A percentile compares a stretch with the other conserved stretches of the same genome.
Evolutionary conservation across 2,329 filamentous ascomycete genomes (phyloP).

Genomic region (Epichloe glyceriae): DNA sequence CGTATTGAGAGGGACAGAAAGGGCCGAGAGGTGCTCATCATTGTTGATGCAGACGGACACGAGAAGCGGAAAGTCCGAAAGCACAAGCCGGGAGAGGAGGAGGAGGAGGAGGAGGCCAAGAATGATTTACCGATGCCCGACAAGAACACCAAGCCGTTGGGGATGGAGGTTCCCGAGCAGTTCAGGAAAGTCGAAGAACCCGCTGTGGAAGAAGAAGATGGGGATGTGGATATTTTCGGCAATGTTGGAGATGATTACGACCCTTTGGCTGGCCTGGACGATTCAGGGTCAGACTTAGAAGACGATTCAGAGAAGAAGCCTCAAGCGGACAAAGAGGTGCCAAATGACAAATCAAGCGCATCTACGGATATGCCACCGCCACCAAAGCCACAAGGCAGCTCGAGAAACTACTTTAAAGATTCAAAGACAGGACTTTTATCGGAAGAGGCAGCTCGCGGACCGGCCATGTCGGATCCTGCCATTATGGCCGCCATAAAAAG

Average conservation of each 20-base stretch:
- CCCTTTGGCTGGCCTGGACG: constrained; percentile 46
- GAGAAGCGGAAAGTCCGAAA: constrained; percentile 53
- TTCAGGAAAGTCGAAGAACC: constrained; percentile 35
- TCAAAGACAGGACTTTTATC: constrained; percentile 41
- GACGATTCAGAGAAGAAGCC: constrained; percentile 23
- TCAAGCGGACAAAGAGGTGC: background rate
- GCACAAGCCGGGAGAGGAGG: constrained; percentile 24
- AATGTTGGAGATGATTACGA: constrained; percentile 55
- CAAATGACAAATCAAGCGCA: constrained; percentile 8
- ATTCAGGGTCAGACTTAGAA: constrained; percentile 31
- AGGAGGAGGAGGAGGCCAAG: constrained; percentile 22
- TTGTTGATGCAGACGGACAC: constrained; percentile 52
- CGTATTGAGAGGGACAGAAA: constrained; percentile 48
- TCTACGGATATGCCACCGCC: constrained; percentile 32
- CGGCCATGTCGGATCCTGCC: constrained; percentile 58
- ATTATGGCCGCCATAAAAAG: constrained; percentile 78
- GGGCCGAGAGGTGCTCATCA: constrained; percentile 51
- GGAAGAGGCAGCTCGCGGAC: constrained; percentile 32
- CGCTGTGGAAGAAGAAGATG: constrained; percentile 31
- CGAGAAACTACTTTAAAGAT: constrained; percentile 50
- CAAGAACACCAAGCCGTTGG: constrained; percentile 43
- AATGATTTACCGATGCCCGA: constrained; percentile 38
- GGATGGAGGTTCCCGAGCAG: constrained; percentile 53
- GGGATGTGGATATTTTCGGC: constrained; percentile 53
- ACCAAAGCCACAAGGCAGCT: constrained; percentile 26